Base-by-base conservation (phyloP, 2,329 filamentous ascomycete genomes). In the Clonostachys solani region DNA sequence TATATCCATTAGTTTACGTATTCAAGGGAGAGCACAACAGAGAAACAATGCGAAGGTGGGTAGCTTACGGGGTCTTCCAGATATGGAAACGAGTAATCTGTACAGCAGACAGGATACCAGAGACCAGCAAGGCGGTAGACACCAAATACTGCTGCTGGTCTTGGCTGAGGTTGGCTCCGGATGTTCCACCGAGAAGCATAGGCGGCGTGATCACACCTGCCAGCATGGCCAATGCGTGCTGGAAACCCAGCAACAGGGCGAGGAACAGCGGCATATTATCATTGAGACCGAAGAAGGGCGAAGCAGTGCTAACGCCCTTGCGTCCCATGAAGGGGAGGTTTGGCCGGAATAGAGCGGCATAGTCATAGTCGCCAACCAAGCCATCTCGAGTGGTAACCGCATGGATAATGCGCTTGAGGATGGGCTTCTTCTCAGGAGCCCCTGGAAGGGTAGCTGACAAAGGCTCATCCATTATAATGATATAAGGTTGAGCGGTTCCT, bases 301-400 rank as follows among this genome's bases (percentile, higher is more conserved):
- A 81, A n/a, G 76, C 42, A 17, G 43, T 42, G 33, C 38, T 15
- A 19, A 29, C 38, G 4, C 34, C 71, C 5, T 43, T 40, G 36
- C 54, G 48, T 6, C 69, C 58, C 75, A 94, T 83, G 65, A 96
- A 96, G 0, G 92, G 92, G 18, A 96, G 67, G 55, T 88, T 91
- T 2, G 82, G 88, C 18, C 73, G 82, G 74, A 96, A 95, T 38
- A 96, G 83, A 60, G 91, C 94, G 35, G 65, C 87, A 77, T 96
- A 96, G 75, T 96, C 87, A 66, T 96, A 96, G 57, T 83, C 77
- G 52, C 92, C 92, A 47, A 96, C 66, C 23, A 96, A 76, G 12
- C 92, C 92, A 2, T 91, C 78, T 51, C 73, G 83, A 42, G 78
- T 82, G 46, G 75, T 66, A 52, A 81, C 74, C 6, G 69, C 67